Conservation (phyloP, 2,329 filamentous ascomycete genomes). For the Pseudogymnoascus destructans region DNA sequence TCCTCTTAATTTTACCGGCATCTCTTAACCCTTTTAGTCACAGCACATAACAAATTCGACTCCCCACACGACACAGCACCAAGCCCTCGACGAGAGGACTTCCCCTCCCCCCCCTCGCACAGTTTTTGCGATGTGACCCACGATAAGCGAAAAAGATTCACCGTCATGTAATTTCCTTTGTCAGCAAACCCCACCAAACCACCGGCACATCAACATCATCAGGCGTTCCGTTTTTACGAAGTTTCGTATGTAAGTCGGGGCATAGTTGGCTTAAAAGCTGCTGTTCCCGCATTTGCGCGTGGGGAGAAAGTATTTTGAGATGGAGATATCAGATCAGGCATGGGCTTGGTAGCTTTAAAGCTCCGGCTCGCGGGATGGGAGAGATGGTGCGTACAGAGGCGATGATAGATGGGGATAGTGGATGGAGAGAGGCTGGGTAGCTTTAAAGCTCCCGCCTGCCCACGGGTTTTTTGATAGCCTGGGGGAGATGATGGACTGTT, state of each 20-base stretch:
- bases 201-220: constrained; percentile 22
- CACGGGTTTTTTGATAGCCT: background rate
- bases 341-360: constrained; percentile 14
- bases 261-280: constrained; percentile 15
- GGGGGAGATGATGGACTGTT: background rate
- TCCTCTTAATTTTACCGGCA: constrained; percentile 14
- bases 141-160: constrained; percentile 27
- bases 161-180: constrained; percentile 26
- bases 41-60: constrained; percentile 8
- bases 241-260: constrained; percentile 15
- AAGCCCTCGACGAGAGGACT: constrained; percentile 14
- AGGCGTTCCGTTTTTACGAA: constrained; percentile 19
- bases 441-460: constrained; percentile 26
- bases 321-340: background rate
- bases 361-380: constrained; percentile 9
- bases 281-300: background rate
- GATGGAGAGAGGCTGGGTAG: constrained; percentile 23
- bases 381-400: background rate
- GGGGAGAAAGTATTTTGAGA: background rate
- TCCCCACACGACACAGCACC: constrained; percentile 10
- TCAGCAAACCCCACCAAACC: constrained; percentile 15
- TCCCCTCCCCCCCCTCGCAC: constrained; percentile 15
- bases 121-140: constrained; percentile 24
- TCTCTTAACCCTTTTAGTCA: constrained; percentile 17
- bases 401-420: background rate